Conservation (phyloP, 495 filamentous ascomycete genomes). For the Podospora fimiseda region DNA sequence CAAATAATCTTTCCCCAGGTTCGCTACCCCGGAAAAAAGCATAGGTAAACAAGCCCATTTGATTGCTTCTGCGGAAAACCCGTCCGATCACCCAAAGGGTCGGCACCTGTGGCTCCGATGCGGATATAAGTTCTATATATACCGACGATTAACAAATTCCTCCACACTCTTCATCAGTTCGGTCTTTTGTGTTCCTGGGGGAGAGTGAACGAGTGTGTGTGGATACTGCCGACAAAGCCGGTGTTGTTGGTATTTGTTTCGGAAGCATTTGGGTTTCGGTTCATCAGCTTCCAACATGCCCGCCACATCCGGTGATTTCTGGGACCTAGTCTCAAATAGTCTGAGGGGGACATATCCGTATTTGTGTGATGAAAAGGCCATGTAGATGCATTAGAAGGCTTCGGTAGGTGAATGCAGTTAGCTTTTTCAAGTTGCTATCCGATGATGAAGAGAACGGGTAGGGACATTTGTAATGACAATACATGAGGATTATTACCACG, state of each 20-base stretch:
- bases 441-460: no score
- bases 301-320: not conserved
- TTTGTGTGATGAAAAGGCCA: not conserved
- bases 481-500: no score
- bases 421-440: no score
- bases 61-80: not conserved
- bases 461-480: no score
- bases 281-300: no score
- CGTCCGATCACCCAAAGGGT: not conserved
- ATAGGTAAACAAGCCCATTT: not conserved
- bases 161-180: no score
- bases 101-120: not conserved
- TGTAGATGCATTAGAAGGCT: not conserved
- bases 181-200: no score
- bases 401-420: not conserved
- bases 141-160: no score
- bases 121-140: not conserved
- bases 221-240: not conserved
- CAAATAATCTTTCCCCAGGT: not conserved
- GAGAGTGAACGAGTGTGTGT: no score
- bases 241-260: not conserved
- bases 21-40: not conserved
- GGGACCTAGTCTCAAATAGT: not conserved
- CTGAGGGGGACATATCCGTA: not conserved
- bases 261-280: no score